Evolutionary conservation across 208 protist species (phyloP), one percentile per base, ranked within the genome.

Genomic region (Acanthamoeba sp.): DNA sequence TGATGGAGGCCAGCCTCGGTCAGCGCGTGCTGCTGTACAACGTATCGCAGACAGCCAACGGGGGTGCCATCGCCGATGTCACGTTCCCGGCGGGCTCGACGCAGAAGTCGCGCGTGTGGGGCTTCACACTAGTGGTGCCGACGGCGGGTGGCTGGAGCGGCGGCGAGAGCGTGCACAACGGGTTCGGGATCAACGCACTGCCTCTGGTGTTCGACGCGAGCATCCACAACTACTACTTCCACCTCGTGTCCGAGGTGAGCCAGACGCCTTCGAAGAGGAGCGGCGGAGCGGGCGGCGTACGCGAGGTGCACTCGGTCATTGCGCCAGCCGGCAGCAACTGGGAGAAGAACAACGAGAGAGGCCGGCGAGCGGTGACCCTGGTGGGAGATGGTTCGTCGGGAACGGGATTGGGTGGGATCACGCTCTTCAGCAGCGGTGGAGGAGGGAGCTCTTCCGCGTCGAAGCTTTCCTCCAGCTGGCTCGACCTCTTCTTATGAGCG

Each of bases 241-340:
- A 91, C 84, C 48, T 91, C 52, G 55, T 91, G 27, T 91, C 84
- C 5, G 55, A 50, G 36, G 84, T 91, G 36, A 69, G 55, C 36
- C 84, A 91, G 57, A 9, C 84, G n/a, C 82, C 82, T 1, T 14
- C 10, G 22, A 55, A 85, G 64, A 7, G 64, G 64, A 7, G 64
- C 18, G 64, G 52, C 1, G 52, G 1, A 2, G 3, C 52, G 16
- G 18, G 18, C 52, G 1, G 16, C 10, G 16, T 16, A 4, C 7
- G 52, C 52, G 52, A 57, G 52, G 52, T 57, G 52, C 52, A 57
- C 52, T 22, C 52, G 10, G 18, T 57, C 52, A 22, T 57, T 16
- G 18, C 52, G 1, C 16, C 52, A 4, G 52, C 12, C 18, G 52
- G 16, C 7, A 22, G 1, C 52, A 57, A 57, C 52, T n/a, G n/a